These are phyloP conservation scores for Chalaropsis ovoidea DNA, from an alignment of 2,329 filamentous ascomycete species.

Conservation along the genomic window DNA sequence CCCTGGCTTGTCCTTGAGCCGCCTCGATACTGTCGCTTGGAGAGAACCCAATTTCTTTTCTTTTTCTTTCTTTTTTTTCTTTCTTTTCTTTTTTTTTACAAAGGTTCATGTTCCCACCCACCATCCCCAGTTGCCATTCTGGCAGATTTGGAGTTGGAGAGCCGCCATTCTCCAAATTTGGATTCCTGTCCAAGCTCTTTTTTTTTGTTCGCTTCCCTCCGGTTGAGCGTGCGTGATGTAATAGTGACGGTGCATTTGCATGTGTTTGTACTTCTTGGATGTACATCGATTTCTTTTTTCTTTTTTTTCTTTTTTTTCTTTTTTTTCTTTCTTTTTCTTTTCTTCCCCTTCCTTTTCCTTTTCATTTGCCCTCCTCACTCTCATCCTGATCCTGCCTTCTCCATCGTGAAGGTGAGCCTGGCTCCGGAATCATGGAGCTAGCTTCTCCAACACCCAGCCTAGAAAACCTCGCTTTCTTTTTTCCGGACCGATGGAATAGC, in stretches of 20 bases:
- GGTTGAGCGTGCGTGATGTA: not conserved
- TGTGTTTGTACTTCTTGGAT: not conserved
- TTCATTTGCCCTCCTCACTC: too few relatives aligned
- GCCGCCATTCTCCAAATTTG: not conserved
- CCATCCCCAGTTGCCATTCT: conserved; percentile 8
- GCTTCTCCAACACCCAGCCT: conserved; percentile 13
- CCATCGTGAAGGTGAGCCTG: conserved; percentile 13
- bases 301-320: not conserved
- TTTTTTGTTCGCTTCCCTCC: not conserved
- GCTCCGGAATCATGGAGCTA: conserved; percentile 18
- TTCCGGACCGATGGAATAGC: conserved; percentile 8
- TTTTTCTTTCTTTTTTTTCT: not conserved
- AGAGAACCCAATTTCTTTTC: not conserved
- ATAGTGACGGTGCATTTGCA: not conserved
- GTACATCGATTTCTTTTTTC: not conserved
- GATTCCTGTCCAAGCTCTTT: not conserved
- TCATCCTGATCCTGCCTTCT: not conserved
- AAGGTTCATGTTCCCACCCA: not conserved
- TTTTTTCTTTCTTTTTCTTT: not conserved
- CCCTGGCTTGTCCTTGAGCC: not conserved
- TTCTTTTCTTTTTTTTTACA: not conserved
- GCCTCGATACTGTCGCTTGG: not conserved
- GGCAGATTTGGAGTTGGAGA: conserved; percentile 20
- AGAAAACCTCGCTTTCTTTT: not conserved
- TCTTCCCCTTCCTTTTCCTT: not conserved